phyloP scores from a whole-genome alignment of 2,329 filamentous ascomycete genomes.

The Colletotrichum tropicale region DNA sequence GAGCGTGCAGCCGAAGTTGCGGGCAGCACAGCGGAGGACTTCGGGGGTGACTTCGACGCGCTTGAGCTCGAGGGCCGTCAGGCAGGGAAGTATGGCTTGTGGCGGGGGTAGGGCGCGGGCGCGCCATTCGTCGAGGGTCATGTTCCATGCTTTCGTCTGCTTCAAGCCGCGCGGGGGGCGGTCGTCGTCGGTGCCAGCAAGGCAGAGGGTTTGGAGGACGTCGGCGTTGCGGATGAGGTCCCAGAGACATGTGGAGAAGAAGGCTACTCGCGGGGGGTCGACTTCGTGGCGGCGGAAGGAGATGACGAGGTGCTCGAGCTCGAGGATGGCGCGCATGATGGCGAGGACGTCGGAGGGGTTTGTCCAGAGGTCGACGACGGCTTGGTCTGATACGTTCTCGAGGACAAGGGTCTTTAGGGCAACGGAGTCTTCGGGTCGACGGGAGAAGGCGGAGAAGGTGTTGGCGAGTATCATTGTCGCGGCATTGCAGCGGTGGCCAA shows the following conservation, averaged over 20 bases:
- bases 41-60: conserved; percentile 42
- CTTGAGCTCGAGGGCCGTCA: conserved; percentile 49
- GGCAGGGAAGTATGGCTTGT: conserved; percentile 36
- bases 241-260: conserved; percentile 54
- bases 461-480: conserved; percentile 58
- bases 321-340: conserved; percentile 45
- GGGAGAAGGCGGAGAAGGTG: conserved; percentile 51
- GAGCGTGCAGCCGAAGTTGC: conserved; percentile 41
- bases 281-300: conserved; percentile 50
- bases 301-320: conserved; percentile 50
- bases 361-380: conserved; percentile 52
- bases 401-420: conserved; percentile 50
- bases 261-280: conserved; percentile 28
- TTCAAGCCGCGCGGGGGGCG: conserved; percentile 39
- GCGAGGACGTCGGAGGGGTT: conserved; percentile 57
- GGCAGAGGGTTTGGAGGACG: conserved; percentile 49
- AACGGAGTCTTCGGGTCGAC: conserved; percentile 47
- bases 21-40: conserved; percentile 36
- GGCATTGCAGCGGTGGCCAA: conserved; percentile 48
- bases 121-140: conserved; percentile 42
- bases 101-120: conserved; percentile 41
- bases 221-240: conserved; percentile 50
- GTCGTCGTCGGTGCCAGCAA: conserved; percentile 50
- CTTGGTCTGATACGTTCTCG: conserved; percentile 54
- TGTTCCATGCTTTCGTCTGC: conserved; percentile 40